Conservation (phyloP, 768 basidiomycete genomes). For the Strobilomyces dryophilus region DNA sequence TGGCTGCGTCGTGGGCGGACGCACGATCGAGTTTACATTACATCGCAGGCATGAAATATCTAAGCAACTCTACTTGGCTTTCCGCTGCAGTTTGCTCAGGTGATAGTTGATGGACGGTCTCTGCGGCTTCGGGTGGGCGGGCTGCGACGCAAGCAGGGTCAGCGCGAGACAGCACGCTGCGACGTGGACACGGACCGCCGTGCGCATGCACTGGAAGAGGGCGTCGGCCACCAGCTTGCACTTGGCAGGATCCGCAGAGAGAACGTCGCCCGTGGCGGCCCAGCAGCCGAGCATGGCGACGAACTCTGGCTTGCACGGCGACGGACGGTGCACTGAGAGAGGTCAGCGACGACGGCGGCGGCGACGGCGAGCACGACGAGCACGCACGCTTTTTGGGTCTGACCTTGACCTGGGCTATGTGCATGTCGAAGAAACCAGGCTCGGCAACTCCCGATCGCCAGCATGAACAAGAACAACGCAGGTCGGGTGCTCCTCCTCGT, state of each 20-base stretch:
- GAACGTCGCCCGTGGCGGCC: constrained; percentile 68
- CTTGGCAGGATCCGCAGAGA: constrained; percentile 38
- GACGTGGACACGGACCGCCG: constrained; percentile 54
- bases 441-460: constrained; percentile 16
- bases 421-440: constrained; percentile 37
- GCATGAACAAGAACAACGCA: constrained; percentile 85
- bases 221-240: constrained; percentile 59
- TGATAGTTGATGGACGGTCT: constrained; percentile 87
- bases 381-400: constrained; percentile 66
- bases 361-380: neutral
- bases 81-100: constrained; percentile 74
- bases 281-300: constrained; percentile 82
- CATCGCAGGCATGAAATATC: constrained; percentile 20
- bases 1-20: neutral
- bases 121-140: constrained; percentile 61
- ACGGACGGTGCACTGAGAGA: constrained; percentile 8
- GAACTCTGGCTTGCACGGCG: constrained; percentile 45
- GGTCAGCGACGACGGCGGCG: neutral
- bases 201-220: constrained; percentile 81
- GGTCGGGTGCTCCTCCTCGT: constrained; percentile 41
- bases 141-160: constrained; percentile 38
- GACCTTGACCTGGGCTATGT: constrained; percentile 79
- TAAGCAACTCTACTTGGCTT: constrained; percentile 53
- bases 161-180: neutral
- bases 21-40: constrained; percentile 7